Percentiles rank a stretch among this genome's conserved stretches.
phyloP scores from a whole-genome alignment of 768 basidiomycete genomes.

The Russula sp. region DNA sequence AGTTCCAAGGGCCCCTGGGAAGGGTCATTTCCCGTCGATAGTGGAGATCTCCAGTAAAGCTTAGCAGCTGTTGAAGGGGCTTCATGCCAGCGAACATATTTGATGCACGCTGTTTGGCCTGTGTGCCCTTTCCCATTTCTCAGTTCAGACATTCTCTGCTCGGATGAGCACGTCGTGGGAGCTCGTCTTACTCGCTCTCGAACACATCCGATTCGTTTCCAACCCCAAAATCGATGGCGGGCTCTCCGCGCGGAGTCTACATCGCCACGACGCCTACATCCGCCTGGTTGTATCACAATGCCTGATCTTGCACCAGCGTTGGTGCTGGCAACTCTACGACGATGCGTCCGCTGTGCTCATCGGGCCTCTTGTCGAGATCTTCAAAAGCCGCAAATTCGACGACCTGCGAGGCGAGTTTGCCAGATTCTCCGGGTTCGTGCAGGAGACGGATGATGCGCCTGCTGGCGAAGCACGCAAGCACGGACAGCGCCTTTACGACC shows the following conservation, averaged over 20 bases:
- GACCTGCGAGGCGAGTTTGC: slow-evolving; percentile 54
- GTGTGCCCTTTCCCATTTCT: slow-evolving; percentile 75
- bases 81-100: slow-evolving; percentile 53
- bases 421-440: slow-evolving; percentile 70
- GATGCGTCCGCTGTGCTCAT: slow-evolving; percentile 51
- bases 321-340: slow-evolving; percentile 65
- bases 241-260: slow-evolving; percentile 33
- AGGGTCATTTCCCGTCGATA: slow-evolving; percentile 39
- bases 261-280: slow-evolving; percentile 64
- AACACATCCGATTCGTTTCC: slow-evolving; percentile 48
- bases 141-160: slow-evolving; percentile 33
- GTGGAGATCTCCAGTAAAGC: slow-evolving; percentile 28
- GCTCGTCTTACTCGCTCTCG: slow-evolving; percentile 49
- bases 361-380: slow-evolving; percentile 58
- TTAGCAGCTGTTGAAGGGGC: slow-evolving; percentile 27
- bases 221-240: slow-evolving; percentile 37
- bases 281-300: slow-evolving; percentile 64
- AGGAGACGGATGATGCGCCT: slow-evolving; percentile 45
- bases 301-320: slow-evolving; percentile 59
- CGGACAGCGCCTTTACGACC: slow-evolving; percentile 69
- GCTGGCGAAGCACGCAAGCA: slow-evolving; percentile 40
- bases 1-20: slow-evolving; percentile 15
- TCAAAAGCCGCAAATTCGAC: slow-evolving; percentile 68
- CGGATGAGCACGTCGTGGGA: slow-evolving; percentile 59
- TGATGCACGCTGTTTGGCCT: slow-evolving; percentile 67